A percentile compares a stretch with the other conserved stretches of the same genome.
Evolutionary conservation across 176 grass and related monocot genomes (phyloP).

Genomic region (Phoenix dactylifera): DNA sequence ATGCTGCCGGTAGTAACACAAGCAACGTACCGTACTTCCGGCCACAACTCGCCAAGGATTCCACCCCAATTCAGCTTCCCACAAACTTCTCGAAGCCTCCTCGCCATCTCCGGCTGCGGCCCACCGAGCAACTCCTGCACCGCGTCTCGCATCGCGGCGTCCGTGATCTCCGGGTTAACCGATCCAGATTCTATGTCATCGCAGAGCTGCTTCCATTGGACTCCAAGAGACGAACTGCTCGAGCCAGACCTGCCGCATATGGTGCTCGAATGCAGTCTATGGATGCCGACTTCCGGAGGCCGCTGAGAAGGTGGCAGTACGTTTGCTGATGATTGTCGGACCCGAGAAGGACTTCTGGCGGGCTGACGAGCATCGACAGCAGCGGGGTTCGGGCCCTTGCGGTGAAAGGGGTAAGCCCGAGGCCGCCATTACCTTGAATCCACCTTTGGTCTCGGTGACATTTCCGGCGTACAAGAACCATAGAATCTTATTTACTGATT

Average conservation of each 20-base stretch:
- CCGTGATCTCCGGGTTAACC: slow-evolving; percentile 5
- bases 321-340: slow-evolving; percentile 19
- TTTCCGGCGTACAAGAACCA: slow-evolving; percentile 30
- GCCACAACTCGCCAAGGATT: slow-evolving; percentile 19
- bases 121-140: slow-evolving; percentile 18
- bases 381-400: not conserved
- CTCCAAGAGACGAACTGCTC: slow-evolving; percentile 18
- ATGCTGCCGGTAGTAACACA: slow-evolving; percentile 27
- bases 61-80: slow-evolving; percentile 16
- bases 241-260: slow-evolving; percentile 22
- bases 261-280: slow-evolving; percentile 20
- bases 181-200: slow-evolving; percentile 22
- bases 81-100: slow-evolving; percentile 8
- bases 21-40: slow-evolving; percentile 22
- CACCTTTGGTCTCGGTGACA: slow-evolving; percentile 21
- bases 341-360: slow-evolving; percentile 12
- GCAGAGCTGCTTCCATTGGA: slow-evolving; percentile 21
- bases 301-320: slow-evolving; percentile 31
- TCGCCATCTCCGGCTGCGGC: slow-evolving; percentile 14
- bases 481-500: slow-evolving; percentile 8
- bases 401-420: slow-evolving; percentile 19
- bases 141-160: slow-evolving; percentile 10
- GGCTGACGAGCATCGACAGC: slow-evolving; percentile 17
- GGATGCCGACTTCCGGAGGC: slow-evolving; percentile 6
- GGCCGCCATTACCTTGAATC: slow-evolving; percentile 19